Evolutionary conservation across 192 early-diverging fungal species (phyloP).

Genomic region (Backusella tarrabulga): DNA sequence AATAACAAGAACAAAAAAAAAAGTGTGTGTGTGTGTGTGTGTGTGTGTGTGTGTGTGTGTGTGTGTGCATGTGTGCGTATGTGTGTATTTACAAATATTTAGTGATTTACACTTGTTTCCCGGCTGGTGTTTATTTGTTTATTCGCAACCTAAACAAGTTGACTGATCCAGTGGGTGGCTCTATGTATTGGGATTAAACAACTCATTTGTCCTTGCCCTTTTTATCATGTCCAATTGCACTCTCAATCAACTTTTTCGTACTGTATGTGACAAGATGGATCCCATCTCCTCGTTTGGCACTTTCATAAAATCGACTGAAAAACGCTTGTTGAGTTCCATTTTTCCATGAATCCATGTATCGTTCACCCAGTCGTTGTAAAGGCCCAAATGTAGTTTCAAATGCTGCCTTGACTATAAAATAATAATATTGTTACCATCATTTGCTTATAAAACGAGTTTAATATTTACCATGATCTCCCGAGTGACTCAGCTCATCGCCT

Average conservation of each 20-base stretch:
- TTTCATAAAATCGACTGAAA: constrained; percentile 39
- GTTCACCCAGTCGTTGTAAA: constrained; percentile 21
- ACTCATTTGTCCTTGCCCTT: constrained; percentile 10
- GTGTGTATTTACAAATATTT: background rate
- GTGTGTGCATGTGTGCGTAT: no score
- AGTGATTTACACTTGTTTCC: background rate
- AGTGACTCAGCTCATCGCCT: constrained; percentile 26
- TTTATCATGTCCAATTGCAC: constrained; percentile 1
- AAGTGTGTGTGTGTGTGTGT: no score
- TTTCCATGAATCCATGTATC: constrained; percentile 42
- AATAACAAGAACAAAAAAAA: background rate
- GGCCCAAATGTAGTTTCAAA: constrained; percentile 38
- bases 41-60: no score
- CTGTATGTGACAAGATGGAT: constrained; percentile 34
- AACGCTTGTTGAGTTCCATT: constrained; percentile 42
- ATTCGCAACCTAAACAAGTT: background rate
- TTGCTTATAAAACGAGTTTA: background rate
- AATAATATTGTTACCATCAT: no score
- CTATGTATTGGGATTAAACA: background rate
- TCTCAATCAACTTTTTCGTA: constrained; percentile 31
- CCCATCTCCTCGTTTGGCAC: constrained; percentile 39
- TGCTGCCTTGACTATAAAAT: constrained; percentile 15
- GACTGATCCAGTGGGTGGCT: background rate
- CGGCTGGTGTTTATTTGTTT: constrained; percentile 4
- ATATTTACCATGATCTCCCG: constrained; percentile 26